Conservation (phyloP, 2,329 filamentous ascomycete species). For the Fusarium hostae region DNA sequence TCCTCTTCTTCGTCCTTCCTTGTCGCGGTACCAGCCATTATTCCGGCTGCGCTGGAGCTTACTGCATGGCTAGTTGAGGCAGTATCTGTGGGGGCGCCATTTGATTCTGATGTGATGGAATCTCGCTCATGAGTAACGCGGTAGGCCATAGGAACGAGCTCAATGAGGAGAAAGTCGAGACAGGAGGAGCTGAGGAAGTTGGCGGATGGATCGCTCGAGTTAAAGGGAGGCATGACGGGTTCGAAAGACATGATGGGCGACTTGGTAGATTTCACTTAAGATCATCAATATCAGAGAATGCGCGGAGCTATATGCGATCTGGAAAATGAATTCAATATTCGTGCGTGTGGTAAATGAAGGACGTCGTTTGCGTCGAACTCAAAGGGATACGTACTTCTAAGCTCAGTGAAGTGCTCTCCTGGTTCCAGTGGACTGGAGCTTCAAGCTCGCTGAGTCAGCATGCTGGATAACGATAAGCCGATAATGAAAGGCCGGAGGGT, state of each 20-base stretch:
- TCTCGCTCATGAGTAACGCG: slow-evolving; percentile 82
- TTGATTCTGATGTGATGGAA: slow-evolving; percentile 53
- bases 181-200: slow-evolving; percentile 85
- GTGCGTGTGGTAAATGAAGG: not conserved
- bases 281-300: not conserved
- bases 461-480: slow-evolving; percentile 6
- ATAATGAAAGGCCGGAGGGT: not conserved
- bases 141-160: slow-evolving; percentile 94
- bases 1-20: slow-evolving; percentile 78
- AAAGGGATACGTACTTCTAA: slow-evolving; percentile 20
- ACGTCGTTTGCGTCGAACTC: slow-evolving; percentile 10
- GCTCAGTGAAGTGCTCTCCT: slow-evolving; percentile 9
- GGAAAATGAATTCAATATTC: not conserved
- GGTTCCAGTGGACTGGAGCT: not conserved
- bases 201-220: slow-evolving; percentile 77
- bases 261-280: not conserved
- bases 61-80: slow-evolving; percentile 38
- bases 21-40: slow-evolving; percentile 38
- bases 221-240: slow-evolving; percentile 73
- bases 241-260: slow-evolving; percentile 75
- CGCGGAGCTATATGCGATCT: not conserved
- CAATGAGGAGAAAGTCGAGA: slow-evolving; percentile 94
- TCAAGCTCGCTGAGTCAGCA: slow-evolving; percentile 16
- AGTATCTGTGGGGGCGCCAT: slow-evolving; percentile 32
- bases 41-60: slow-evolving; percentile 42